Percentiles rank a stretch among this genome's conserved stretches.
phyloP scores from a whole-genome alignment of 768 basidiomycete genomes.

The Lactarius trivialis region DNA sequence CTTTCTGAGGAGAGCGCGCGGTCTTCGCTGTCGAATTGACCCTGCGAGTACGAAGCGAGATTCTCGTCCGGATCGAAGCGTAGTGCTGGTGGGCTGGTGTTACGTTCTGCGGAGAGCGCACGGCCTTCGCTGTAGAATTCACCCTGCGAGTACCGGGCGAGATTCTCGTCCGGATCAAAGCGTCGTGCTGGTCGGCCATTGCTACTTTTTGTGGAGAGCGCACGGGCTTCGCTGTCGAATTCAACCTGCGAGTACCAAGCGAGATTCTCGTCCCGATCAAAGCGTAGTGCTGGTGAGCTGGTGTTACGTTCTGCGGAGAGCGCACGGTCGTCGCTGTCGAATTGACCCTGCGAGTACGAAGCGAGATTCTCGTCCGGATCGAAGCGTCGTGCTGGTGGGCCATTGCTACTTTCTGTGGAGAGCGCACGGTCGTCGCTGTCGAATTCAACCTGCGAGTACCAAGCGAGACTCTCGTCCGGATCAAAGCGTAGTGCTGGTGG shows the following conservation, averaged over 20 bases:
- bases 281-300: not conserved
- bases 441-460: too few relatives aligned
- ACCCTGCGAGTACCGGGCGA: constrained; percentile 30
- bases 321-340: too few relatives aligned
- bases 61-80: constrained; percentile 22
- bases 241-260: constrained; percentile 32
- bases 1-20: constrained; percentile 32
- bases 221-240: constrained; percentile 39
- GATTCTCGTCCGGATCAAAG: too few relatives aligned
- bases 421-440: too few relatives aligned
- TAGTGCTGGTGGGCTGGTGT: not conserved
- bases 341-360: too few relatives aligned
- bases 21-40: constrained; percentile 38
- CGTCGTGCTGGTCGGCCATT: too few relatives aligned
- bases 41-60: constrained; percentile 34
- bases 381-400: too few relatives aligned
- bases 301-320: too few relatives aligned
- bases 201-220: constrained; percentile 31
- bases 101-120: constrained; percentile 33
- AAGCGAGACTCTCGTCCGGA: too few relatives aligned
- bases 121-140: constrained; percentile 38
- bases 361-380: too few relatives aligned
- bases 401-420: too few relatives aligned
- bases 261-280: constrained; percentile 24
- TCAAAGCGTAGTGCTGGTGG: too few relatives aligned